A percentile compares a stretch with the other conserved stretches of the same genome.
These are phyloP conservation scores for Vitellaria paradoxa DNA, from an alignment of 179 eudicot species.

Conservation along the genomic window DNA sequence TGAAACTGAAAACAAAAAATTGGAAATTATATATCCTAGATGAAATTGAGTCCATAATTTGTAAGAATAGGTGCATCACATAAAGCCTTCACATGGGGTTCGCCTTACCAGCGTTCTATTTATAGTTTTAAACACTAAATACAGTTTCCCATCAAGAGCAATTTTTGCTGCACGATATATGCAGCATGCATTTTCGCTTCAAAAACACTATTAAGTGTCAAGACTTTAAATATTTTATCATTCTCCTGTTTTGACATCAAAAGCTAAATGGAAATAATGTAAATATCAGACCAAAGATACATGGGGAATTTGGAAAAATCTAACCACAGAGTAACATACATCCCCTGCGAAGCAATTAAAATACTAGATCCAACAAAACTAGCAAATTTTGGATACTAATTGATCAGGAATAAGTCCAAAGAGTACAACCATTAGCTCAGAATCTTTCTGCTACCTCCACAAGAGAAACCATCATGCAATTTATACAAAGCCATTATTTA, in stretches of 20 bases:
- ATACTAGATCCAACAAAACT: constrained; percentile 3
- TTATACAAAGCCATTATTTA: background rate
- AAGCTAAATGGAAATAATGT: background rate
- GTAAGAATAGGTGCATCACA: background rate
- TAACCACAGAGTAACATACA: background rate
- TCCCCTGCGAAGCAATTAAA: background rate
- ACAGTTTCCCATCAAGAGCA: background rate
- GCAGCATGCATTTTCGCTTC: background rate
- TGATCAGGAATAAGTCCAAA: background rate
- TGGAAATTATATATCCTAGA: background rate
- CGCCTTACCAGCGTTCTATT: background rate
- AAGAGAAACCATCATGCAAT: background rate
- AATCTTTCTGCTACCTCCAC: background rate
- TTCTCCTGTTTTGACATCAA: background rate
- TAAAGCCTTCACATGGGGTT: background rate
- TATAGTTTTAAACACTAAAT: background rate
- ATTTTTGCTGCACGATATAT: background rate
- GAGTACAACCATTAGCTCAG: background rate
- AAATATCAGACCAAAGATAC: background rate
- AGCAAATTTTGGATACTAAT: background rate
- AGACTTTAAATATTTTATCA: background rate
- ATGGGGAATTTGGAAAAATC: constrained; percentile 1
- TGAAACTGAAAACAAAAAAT: background rate
- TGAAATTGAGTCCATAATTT: background rate
- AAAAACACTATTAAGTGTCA: background rate